Conservation (phyloP, 2,329 filamentous ascomycete genomes). For the Pestalotiopsis sp. region DNA sequence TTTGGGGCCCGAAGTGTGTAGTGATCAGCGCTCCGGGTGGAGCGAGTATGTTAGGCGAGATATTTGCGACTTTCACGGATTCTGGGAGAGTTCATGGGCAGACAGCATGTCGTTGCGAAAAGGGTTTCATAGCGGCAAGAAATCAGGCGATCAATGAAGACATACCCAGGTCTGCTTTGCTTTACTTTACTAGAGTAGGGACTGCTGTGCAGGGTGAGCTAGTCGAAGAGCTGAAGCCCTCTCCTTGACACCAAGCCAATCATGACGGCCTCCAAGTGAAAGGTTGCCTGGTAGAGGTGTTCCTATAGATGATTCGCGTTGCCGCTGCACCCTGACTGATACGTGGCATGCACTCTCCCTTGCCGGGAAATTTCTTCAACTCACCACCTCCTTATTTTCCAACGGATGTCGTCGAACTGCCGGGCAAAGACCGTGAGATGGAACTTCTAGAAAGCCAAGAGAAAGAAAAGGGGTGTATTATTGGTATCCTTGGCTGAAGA, state of each 20-base stretch:
- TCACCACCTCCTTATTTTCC: neutral
- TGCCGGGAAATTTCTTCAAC: neutral
- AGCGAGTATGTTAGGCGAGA: neutral
- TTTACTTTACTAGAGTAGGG: no score
- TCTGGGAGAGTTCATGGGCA: neutral
- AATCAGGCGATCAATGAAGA: neutral
- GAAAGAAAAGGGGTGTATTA: neutral
- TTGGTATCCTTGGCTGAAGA: neutral
- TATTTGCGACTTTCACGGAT: neutral
- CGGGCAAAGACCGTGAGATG: neutral
- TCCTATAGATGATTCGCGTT: neutral
- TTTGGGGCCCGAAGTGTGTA: neutral
- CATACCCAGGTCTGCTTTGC: no score
- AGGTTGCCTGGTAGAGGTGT: neutral
- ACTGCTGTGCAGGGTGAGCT: no score
- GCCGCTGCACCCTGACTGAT: neutral
- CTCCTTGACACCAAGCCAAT: neutral
- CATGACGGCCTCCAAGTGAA: neutral
- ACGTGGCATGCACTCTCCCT: neutral
- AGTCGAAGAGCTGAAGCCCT: neutral
- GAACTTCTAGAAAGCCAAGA: neutral
- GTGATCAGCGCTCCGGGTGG: neutral
- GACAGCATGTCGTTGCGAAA: neutral
- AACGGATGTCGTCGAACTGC: neutral
- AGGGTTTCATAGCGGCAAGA: neutral